Evolutionary conservation across 73 alveolate genomes (phyloP), one percentile per base, ranked within the genome.

Genomic region (Symbiodinium natans): DNA sequence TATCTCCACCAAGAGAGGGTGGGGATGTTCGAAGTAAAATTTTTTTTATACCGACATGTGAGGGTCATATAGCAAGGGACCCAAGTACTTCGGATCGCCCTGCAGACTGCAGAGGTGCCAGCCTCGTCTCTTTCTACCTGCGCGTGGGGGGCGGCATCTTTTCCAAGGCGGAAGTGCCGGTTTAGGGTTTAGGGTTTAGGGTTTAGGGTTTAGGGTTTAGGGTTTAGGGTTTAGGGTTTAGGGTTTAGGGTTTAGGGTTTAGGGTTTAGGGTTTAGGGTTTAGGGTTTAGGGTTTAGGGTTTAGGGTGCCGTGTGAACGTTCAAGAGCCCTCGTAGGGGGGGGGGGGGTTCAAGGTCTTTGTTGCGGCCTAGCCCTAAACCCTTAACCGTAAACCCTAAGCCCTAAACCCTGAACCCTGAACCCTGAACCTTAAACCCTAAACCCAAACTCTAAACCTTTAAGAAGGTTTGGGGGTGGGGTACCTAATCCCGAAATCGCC

Each of bases 71-170:
- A n/a, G n/a, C n/a, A n/a, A n/a, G n/a, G n/a, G n/a, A n/a, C n/a
- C n/a, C n/a, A n/a, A n/a, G n/a, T n/a, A n/a, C n/a, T n/a, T n/a
- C n/a, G n/a, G n/a, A n/a, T n/a, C n/a, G n/a, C n/a, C n/a, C n/a
- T n/a, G n/a, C n/a, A n/a, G n/a, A n/a, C n/a, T n/a, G n/a, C n/a
- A n/a, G n/a, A 86, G 95, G 95, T 27, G 95, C 95, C 33, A 59
- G 86, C 38, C 43, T 88, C 86, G 95, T 88, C 41, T 88, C 95
- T 86, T 88, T 88, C 95, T 88, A 88, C 43, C 48, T 88, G 73
- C 95, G 95, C 38, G 95, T 88, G 84, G 95, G 95, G 1, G 95
- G 95, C 2, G 95, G 95, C 43, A 88, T 88, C 68, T 88, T 88
- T 73, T 88, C 95, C 46, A 88, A 88, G 95, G 77, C 77, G 36